phyloP scores from a whole-genome alignment of 768 basidiomycete genomes.

The Phylloporus sp. region DNA sequence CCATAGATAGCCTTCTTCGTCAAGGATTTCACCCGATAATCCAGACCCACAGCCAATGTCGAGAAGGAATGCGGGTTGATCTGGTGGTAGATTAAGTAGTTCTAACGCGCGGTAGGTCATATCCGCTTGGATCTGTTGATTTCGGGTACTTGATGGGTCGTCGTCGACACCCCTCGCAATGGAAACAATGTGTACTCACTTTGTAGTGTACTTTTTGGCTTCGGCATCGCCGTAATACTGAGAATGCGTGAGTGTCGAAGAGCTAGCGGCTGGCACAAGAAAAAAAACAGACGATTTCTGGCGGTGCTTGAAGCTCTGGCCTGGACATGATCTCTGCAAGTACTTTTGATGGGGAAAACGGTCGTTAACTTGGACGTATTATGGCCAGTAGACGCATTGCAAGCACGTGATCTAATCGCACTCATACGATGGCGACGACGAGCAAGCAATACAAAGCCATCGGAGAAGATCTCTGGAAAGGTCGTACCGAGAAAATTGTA shows the following conservation, averaged over 20 bases:
- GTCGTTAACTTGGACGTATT: background rate
- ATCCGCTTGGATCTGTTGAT: conserved; percentile 93
- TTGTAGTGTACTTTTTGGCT: conserved; percentile 95
- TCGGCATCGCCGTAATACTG: conserved; percentile 97
- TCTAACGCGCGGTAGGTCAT: conserved; percentile 98
- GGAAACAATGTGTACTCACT: conserved; percentile 47
- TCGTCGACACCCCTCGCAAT: background rate
- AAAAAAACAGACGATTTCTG: conserved; percentile 69
- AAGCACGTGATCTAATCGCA: conserved; percentile 24
- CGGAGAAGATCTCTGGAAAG: conserved; percentile 96
- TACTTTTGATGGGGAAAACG: background rate
- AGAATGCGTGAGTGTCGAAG: background rate
- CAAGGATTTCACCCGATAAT: conserved; percentile 91
- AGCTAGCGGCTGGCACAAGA: background rate
- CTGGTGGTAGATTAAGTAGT: conserved; percentile 76
- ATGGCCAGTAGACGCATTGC: background rate
- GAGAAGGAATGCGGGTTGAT: conserved; percentile 78
- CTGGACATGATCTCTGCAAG: conserved; percentile 59
- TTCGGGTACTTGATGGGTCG: conserved; percentile 66
- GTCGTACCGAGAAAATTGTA: conserved; percentile 91
- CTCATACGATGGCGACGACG: conserved; percentile 56
- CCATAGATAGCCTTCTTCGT: conserved; percentile 93
- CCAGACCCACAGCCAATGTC: conserved; percentile 99
- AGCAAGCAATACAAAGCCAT: conserved; percentile 84
- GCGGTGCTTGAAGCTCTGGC: conserved; percentile 85